These are phyloP conservation scores for Mortierella alpina DNA, from an alignment of 192 early-diverging fungal genomes.

Conservation along the genomic window DNA sequence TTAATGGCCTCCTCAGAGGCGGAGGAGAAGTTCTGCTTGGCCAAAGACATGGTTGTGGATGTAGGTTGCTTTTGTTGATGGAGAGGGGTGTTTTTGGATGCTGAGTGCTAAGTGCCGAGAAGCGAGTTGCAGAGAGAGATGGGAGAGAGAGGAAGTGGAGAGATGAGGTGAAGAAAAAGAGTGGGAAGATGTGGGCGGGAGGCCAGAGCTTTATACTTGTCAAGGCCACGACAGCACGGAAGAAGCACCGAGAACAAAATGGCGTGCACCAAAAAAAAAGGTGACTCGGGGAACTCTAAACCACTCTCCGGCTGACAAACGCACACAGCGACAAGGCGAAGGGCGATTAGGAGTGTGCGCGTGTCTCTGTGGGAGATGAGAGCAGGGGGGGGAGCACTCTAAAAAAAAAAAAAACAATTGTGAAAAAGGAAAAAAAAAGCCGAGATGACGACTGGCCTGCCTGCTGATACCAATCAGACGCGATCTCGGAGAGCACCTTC, in stretches of 20 bases:
- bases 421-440: background rate
- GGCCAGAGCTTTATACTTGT: background rate
- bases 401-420: background rate
- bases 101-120: too few relatives aligned
- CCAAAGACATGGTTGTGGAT: constrained; percentile 52
- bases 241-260: constrained; percentile 11
- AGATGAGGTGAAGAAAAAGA: background rate
- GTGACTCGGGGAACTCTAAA: background rate
- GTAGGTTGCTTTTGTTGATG: background rate
- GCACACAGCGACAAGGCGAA: background rate
- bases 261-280: background rate
- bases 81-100: too few relatives aligned
- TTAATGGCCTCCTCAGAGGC: constrained; percentile 65
- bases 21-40: constrained; percentile 67
- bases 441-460: background rate
- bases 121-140: background rate
- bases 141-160: background rate
- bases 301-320: too few relatives aligned
- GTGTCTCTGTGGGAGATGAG: background rate
- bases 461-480: too few relatives aligned
- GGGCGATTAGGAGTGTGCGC: background rate
- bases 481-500: background rate
- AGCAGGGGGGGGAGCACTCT: background rate
- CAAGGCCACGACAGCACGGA: too few relatives aligned
- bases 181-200: background rate